Base-by-base conservation (phyloP, 495 filamentous ascomycete species). In the Cercophora sp. region DNA sequence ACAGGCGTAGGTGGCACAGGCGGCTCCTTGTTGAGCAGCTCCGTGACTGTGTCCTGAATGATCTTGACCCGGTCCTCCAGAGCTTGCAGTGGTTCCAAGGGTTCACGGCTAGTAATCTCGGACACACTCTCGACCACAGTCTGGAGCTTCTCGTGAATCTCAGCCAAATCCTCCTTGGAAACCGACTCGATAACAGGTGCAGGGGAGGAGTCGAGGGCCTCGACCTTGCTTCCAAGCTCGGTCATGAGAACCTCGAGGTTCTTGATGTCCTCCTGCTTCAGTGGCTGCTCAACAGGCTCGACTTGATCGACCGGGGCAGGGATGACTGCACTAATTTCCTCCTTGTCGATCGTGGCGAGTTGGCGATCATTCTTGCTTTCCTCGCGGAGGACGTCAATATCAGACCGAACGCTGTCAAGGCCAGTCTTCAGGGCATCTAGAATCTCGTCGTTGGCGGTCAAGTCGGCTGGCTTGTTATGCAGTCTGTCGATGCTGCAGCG, bases 341-440 rank as follows among this genome's bases (percentile, higher is more conserved):
- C 25, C 16, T n/a, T 44, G n/a, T 65, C 64, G 16, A 68, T 56
- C 37, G 79, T 74, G 19, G 64, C 62, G 24, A 77, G 40, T 6
- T 86, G 76, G 52, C 80, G 79, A 37, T 81, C 72, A 39, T 69
- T 55, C 64, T 78, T 39, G 58, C 64, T 59, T 54, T 67, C 48
- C 9, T 82, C 74, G 3, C 87, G 83, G 34, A 96, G 71, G n/a
- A 73, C 73, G 34, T 91, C 87, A 51, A 96, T 84, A 26, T 96
- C 91, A 23, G 80, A 72, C 54, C 83, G 82, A 27, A 96, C 74
- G 22, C 74, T 77, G 31, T 83, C 81, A 10, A 96, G 69, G 0
- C 91, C 91, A 35, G 83, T 83, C 57, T 85, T 93, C 43, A 96
- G 77, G 1, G 88, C 86, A 47, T 95, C 88, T 4, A 95, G 76